Percentiles rank a stretch among this genome's conserved stretches.
Evolutionary conservation across 805 yeast species (phyloP).

Genomic region (Torulaspora quercuum): DNA sequence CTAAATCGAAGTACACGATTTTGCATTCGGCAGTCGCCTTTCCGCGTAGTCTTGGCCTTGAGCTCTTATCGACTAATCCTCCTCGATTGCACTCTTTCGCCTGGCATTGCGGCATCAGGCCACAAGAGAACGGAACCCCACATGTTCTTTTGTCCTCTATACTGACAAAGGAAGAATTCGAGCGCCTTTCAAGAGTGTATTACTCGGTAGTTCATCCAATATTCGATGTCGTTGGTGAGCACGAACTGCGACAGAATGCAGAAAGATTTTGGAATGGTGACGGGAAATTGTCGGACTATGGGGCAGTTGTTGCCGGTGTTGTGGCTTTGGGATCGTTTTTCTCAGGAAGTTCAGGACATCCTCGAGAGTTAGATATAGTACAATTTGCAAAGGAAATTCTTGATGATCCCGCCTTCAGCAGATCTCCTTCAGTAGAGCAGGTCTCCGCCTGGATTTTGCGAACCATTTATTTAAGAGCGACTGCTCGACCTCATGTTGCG

Average conservation of each 20-base stretch:
- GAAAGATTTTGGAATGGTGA: conserved; percentile 9
- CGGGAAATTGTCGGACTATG: conserved; percentile 8
- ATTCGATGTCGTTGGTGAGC: conserved; percentile 9
- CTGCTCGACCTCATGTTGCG: conserved; percentile 15
- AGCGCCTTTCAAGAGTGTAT: conserved; percentile 4
- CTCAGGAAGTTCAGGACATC: conserved; percentile 14
- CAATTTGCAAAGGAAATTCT: conserved; percentile 12
- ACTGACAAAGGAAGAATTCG: conserved; percentile 10
- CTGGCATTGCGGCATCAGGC: conserved; percentile 17
- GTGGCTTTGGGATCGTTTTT: conserved; percentile 17
- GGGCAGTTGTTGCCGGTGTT: conserved; percentile 14
- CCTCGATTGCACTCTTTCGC: conserved; percentile 18
- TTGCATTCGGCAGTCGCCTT: conserved; percentile 16
- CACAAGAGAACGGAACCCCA: conserved; percentile 11
- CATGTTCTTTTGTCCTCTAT: conserved; percentile 5
- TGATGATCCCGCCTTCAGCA: conserved; percentile 16
- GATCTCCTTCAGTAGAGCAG: conserved; percentile 14
- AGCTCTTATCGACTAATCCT: conserved; percentile 15
- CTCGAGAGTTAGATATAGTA: conserved; percentile 16
- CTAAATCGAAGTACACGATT: too few species aligned
- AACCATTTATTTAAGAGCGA: too few species aligned
- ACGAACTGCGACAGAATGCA: conserved; percentile 4
- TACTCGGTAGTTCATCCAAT: conserved; percentile 14
- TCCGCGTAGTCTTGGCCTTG: conserved; percentile 16
- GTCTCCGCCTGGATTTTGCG: conserved; percentile 15